Evolutionary conservation across 192 early-diverging fungal species (phyloP).

Genomic region (Coemansia sp.): DNA sequence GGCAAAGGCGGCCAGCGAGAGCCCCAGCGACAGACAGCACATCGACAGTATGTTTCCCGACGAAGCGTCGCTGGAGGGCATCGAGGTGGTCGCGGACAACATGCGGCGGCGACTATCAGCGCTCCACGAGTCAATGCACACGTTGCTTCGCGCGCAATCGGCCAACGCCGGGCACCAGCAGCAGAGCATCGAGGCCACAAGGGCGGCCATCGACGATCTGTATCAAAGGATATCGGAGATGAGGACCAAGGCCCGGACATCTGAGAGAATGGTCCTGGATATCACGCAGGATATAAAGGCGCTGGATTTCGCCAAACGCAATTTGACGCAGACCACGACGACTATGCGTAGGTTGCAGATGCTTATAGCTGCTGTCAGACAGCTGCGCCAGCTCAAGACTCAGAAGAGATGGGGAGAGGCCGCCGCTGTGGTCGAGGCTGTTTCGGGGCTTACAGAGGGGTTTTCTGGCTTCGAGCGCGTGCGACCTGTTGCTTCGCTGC

Average conservation of each 20-base stretch:
- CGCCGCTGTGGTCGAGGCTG: constrained; percentile 75
- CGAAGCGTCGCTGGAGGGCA: constrained; percentile 40
- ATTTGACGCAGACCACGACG: constrained; percentile 77
- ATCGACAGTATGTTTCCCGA: constrained; percentile 79
- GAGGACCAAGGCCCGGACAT: constrained; percentile 76
- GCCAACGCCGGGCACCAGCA: constrained; percentile 57
- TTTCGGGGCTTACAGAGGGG: constrained; percentile 71
- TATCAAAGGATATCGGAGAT: constrained; percentile 81
- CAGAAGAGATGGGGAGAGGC: constrained; percentile 76
- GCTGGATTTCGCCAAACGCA: constrained; percentile 91
- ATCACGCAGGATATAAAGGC: constrained; percentile 96
- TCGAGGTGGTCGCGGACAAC: constrained; percentile 65
- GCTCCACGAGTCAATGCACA: constrained; percentile 64
- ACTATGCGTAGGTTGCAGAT: constrained; percentile 84
- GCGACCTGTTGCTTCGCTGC: constrained; percentile 69
- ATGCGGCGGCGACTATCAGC: constrained; percentile 58
- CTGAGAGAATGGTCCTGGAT: constrained; percentile 85
- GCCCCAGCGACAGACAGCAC: constrained; percentile 66
- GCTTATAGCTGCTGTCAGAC: constrained; percentile 74
- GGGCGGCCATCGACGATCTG: constrained; percentile 65
- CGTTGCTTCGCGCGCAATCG: constrained; percentile 70
- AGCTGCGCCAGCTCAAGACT: constrained; percentile 63
- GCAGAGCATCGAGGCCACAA: constrained; percentile 67
- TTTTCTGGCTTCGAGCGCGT: constrained; percentile 75
- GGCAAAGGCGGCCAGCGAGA: constrained; percentile 34